Base-by-base conservation (phyloP, 2,329 filamentous ascomycete genomes). In the Metarhizium humberi region DNA sequence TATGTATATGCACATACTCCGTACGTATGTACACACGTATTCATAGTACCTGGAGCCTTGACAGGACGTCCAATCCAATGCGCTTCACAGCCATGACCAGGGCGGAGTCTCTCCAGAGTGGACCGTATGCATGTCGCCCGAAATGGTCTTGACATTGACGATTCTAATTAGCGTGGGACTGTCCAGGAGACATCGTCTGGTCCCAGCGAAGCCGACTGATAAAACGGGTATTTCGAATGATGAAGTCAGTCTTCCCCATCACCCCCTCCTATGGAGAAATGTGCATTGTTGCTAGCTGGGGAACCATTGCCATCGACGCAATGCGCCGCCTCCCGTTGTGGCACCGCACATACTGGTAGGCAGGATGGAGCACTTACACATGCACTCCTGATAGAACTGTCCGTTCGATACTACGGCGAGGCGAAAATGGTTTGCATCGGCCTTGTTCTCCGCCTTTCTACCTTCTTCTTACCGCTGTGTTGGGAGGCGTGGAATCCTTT, bases 101-200 rank as follows among this genome's bases (percentile, higher is more conserved):
- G 46, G 42, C 42, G 52, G 55, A 56, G 51, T 45, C 14, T 54
- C 20, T 34, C 42, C 42, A 10, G 48, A 52, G 55, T 49, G 55
- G 55, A 54, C 18, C 55, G 14, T 30, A 18, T 54, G 55, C 55
- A 54, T 43, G 48, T 50, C 52, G 52, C 52, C 49, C 4, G 34
- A 56, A 54, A 38, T 16, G 52, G 45, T 43, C 18, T 16, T 48
- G 42, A 34, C 20, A 8, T 48, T 30, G 13, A 8, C 25, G 55
- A 49, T 48, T 53, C 47, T 38, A 30, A 51, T 46, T 50, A 50
- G 38, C 36, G 42, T 40, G 45, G n/a, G 10, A 43, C 48, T 34
- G 34, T 46, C 49, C 25, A 38, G 32, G 32, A 34, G 32, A 11
- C 32, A 34, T 34, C 10, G 32, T 11, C 32, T 34, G 10, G 32